phyloP scores from a whole-genome alignment of 208 protist species.

The Acanthamoeba culbertsoni region DNA sequence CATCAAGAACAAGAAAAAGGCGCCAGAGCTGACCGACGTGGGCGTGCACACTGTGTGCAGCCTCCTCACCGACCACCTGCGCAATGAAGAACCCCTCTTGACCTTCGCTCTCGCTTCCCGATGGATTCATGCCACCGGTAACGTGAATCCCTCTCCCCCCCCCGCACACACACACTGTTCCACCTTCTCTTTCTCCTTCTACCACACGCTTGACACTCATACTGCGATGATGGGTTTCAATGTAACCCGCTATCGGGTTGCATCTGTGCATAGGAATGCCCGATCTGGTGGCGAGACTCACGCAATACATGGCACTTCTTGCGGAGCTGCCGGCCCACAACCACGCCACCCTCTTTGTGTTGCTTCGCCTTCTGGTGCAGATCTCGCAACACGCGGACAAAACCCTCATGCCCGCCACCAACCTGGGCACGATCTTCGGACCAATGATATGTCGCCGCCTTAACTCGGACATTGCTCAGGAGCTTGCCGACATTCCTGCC shows the following conservation, averaged over 20 bases:
- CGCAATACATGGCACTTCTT: not conserved
- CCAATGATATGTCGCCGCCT: not conserved
- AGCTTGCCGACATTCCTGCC: not conserved
- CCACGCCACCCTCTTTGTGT: not conserved
- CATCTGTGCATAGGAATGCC: not conserved
- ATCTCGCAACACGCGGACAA: not conserved
- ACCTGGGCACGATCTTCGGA: slow-evolving; percentile 3
- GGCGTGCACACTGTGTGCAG: not conserved
- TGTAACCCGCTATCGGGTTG: not conserved
- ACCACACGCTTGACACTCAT: not conserved
- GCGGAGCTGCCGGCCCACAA: not conserved
- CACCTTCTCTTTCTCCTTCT: not conserved
- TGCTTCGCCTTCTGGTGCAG: not conserved
- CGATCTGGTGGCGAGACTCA: not conserved
- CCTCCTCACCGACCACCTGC: not conserved
- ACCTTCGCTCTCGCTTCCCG: not conserved
- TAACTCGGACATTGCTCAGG: not conserved
- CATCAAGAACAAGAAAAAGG: not conserved
- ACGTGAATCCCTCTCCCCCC: not conserved
- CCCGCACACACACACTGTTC: not conserved
- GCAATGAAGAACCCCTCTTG: not conserved
- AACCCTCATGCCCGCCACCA: not conserved
- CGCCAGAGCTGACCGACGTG: not conserved
- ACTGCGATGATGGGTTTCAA: not conserved
- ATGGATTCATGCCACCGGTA: not conserved